phyloP scores from a whole-genome alignment of 2,329 filamentous ascomycete genomes.

The Hypomyces rosellus region DNA sequence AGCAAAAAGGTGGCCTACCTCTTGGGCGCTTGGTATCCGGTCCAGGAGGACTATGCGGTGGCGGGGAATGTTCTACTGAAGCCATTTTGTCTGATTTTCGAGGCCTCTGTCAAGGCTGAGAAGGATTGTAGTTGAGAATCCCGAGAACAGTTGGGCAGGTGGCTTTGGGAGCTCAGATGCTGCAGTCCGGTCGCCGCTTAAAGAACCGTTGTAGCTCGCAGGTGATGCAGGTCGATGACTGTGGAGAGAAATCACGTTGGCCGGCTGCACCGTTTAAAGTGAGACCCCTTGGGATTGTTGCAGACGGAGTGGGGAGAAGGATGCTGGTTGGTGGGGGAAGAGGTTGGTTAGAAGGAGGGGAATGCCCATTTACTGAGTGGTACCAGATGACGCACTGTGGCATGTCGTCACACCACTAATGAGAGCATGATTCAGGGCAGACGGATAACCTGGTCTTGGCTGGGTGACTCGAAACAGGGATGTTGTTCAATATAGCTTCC shows the following conservation, averaged over 20 bases:
- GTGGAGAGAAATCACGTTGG: too few species aligned
- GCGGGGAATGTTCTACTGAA: conserved; percentile 31
- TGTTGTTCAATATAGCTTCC: too few species aligned
- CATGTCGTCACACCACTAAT: not conserved
- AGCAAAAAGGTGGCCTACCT: conserved; percentile 26
- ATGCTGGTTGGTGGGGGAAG: not conserved
- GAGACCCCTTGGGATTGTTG: too few species aligned
- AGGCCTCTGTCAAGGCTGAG: not conserved
- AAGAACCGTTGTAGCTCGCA: not conserved
- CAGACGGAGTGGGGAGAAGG: not conserved
- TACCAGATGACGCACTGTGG: conserved; percentile 10
- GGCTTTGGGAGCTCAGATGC: not conserved
- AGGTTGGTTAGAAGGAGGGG: conserved; percentile 1
- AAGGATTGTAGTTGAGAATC: not conserved
- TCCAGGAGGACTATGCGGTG: conserved; percentile 36
- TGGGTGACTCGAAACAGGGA: too few species aligned
- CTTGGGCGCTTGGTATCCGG: conserved; percentile 38
- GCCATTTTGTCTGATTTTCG: conserved; percentile 31
- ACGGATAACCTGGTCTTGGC: not conserved
- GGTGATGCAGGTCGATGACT: conserved; percentile 6
- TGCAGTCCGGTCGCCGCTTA: not conserved
- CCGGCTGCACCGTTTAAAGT: too few species aligned
- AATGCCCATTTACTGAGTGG: not conserved
- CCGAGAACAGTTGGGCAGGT: not conserved
- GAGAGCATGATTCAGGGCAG: conserved; percentile 1